Conservation (phyloP, 2,329 filamentous ascomycete genomes). For the Pseudocercospora fijiensis region DNA sequence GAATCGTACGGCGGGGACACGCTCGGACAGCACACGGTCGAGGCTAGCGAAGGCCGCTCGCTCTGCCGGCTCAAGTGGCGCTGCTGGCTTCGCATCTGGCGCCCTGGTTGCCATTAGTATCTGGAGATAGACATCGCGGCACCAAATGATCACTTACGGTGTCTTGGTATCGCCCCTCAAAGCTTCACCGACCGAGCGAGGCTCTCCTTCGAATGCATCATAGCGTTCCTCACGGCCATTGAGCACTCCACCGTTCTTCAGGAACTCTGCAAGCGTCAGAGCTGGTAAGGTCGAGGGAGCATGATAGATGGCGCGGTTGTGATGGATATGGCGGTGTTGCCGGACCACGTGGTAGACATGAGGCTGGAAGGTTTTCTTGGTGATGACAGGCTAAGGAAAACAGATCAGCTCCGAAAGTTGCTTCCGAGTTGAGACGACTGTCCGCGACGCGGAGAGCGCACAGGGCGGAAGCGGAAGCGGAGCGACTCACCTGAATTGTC, state of each 20-base stretch:
- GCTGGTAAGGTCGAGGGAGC: conserved; percentile 61
- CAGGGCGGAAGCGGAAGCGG: neutral
- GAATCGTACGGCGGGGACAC: neutral
- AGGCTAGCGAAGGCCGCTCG: conserved; percentile 11
- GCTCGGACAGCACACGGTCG: conserved; percentile 10
- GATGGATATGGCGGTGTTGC: conserved; percentile 69
- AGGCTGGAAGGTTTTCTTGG: conserved; percentile 65
- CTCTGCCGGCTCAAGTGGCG: neutral
- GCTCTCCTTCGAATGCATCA: conserved; percentile 63
- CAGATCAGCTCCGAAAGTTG: neutral
- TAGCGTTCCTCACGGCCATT: conserved; percentile 55
- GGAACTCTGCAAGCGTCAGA: conserved; percentile 65
- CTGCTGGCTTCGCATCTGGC: neutral
- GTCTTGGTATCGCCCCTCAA: neutral
- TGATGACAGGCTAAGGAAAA: conserved; percentile 49
- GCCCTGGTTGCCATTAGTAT: neutral
- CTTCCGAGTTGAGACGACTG: neutral
- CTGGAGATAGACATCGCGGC: neutral
- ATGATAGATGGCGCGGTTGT: conserved; percentile 65
- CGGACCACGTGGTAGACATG: conserved; percentile 67
- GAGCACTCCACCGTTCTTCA: conserved; percentile 54
- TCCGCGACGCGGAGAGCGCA: neutral
- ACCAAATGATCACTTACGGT: neutral
- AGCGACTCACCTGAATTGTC: conserved; percentile 47
- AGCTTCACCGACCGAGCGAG: conserved; percentile 41